Evolutionary conservation across 331 rosid species (phyloP).

Genomic region (Malus hybrid): DNA sequence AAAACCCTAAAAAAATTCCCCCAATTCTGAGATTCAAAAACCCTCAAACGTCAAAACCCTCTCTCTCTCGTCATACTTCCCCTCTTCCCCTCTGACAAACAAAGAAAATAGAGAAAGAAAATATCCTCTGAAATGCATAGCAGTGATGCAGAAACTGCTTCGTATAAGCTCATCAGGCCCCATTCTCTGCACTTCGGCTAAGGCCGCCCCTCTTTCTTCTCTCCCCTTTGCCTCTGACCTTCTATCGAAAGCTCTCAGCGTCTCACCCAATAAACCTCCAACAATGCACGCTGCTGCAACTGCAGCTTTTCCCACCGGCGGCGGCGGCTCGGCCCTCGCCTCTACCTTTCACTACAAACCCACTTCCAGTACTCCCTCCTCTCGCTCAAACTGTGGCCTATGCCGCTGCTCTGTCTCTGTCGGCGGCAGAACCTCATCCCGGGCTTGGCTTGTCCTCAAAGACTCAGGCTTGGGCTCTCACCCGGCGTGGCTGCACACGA

Average conservation of each 20-base stretch:
- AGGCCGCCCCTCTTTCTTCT: background rate
- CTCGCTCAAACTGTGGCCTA: constrained; percentile 23
- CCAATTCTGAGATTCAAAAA: background rate
- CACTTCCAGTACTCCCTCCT: background rate
- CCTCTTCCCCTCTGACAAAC: background rate
- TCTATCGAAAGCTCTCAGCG: constrained; percentile 1
- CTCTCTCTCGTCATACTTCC: background rate
- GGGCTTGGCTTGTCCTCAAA: constrained; percentile 43
- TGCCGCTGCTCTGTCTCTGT: constrained; percentile 27
- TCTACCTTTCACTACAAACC: constrained; percentile 8
- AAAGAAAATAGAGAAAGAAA: background rate
- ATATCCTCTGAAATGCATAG: constrained; percentile 40
- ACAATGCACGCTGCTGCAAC: constrained; percentile 26
- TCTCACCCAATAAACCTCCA: background rate
- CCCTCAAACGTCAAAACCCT: background rate
- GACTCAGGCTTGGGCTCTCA: constrained; percentile 19
- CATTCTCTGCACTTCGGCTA: constrained; percentile 35
- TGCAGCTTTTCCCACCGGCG: constrained; percentile 2
- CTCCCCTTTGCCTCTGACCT: background rate
- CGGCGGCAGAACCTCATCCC: constrained; percentile 14
- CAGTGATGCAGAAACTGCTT: constrained; percentile 62
- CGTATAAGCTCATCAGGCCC: constrained; percentile 42
- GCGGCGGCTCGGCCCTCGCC: constrained; percentile 15
- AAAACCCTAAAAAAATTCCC: background rate
- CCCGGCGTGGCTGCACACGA: constrained; percentile 35